Evolutionary conservation across 768 basidiomycete genomes (phyloP), one percentile per base, ranked within the genome.

Genomic region (Termitomyces sp.): DNA sequence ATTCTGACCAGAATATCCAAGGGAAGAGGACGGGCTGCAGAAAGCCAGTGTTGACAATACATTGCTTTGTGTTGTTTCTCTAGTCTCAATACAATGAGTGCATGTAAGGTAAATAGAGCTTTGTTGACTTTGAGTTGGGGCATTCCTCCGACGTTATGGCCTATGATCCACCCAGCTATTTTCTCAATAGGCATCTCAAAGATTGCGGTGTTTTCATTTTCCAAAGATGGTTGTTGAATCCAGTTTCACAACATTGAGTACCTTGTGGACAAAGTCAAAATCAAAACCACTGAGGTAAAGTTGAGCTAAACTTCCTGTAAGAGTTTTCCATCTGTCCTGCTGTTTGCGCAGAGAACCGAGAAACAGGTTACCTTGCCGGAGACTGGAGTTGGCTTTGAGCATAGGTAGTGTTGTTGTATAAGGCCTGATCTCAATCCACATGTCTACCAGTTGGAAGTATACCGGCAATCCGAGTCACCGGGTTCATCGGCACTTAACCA

Each of bases 351-450:
- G 66, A 0, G 86, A 83, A 0, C 75, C 68, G 31, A 90, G 68
- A 10, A 82, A 66, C 3, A 78, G 36, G 7, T 62, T 54, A 15
- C 70, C 64, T 36, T 63, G 56, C 4, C 70, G 63, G 12, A 78
- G 48, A 0, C 64, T 58, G 15, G 70, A 60, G 52, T 72, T 73
- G 10, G 73, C 69, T 63, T 74, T 76, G 9, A 90, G 62, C 78
- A 87, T 79, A 0, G 85, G 78, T 3, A 88, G 69, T 12, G 77
- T 76, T 3, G 76, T 75, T 0, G 80, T 70, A 57, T 88, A 84
- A 11, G 88, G 85, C 2, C 88, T 82, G 40, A 89, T 75, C 65
- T 90, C 88, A 7, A 90, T 71, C 82, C 83, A 89, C 0, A 73
- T 75, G 39, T 73, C 73, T 7, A 75, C 64, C 13, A 63, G 9